phyloP scores from a whole-genome alignment of 2,329 filamentous ascomycete species.

The Tolypocladium sp. region DNA sequence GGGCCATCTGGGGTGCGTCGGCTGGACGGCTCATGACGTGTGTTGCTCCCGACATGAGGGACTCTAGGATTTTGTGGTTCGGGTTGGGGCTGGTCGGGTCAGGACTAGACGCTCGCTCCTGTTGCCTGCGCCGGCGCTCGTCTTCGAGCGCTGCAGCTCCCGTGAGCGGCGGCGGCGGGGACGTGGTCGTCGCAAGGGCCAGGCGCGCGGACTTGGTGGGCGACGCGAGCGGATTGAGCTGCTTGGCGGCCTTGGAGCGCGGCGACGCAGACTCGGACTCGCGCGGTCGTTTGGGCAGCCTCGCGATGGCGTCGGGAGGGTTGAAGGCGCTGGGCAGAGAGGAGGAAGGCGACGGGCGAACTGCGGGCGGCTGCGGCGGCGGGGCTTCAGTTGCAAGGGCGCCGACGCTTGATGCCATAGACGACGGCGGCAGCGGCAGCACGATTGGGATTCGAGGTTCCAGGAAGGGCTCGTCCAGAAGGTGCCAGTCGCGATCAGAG shows the following conservation, averaged over 20 bases:
- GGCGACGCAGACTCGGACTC: slow-evolving; percentile 35
- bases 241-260: slow-evolving; percentile 16
- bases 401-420: slow-evolving; percentile 47
- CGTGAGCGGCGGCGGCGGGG: slow-evolving; percentile 38
- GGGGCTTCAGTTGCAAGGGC: slow-evolving; percentile 40
- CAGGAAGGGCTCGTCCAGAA: slow-evolving; percentile 3
- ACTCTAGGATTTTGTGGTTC: slow-evolving; percentile 41
- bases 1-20: slow-evolving; percentile 37
- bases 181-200: slow-evolving; percentile 30
- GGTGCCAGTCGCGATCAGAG: slow-evolving; percentile 3
- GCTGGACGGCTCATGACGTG: slow-evolving; percentile 46
- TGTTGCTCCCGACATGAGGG: slow-evolving; percentile 43
- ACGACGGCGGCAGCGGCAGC: not conserved
- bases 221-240: slow-evolving; percentile 31
- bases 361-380: slow-evolving; percentile 23
- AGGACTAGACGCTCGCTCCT: slow-evolving; percentile 22
- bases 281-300: slow-evolving; percentile 34
- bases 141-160: slow-evolving; percentile 46
- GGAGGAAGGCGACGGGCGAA: slow-evolving; percentile 23
- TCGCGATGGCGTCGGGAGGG: slow-evolving; percentile 29
- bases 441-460: slow-evolving; percentile 1
- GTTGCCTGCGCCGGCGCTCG: slow-evolving; percentile 37
- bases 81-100: slow-evolving; percentile 43
- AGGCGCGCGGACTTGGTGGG: slow-evolving; percentile 46
- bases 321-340: slow-evolving; percentile 21